Percentiles rank a stretch among this genome's conserved stretches.
Evolutionary conservation across 768 basidiomycete genomes (phyloP).

Genomic region (Rhodocollybia butyracea): DNA sequence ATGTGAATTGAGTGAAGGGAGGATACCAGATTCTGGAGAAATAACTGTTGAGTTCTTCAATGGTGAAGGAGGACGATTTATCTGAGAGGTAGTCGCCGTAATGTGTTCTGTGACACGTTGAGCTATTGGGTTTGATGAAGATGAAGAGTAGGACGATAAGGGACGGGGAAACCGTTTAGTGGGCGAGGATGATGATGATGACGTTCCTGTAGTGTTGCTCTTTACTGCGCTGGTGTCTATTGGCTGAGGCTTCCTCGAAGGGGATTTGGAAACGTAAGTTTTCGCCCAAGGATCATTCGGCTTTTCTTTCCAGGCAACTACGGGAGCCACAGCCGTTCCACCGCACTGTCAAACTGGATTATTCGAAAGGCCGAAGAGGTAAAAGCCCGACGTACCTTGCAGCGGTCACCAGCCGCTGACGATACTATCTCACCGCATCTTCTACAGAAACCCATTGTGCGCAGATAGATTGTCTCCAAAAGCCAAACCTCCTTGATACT

Average conservation of each 20-base stretch:
- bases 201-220: conserved; percentile 14
- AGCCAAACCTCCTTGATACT: too few relatives aligned
- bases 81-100: conserved; percentile 42
- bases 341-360: conserved; percentile 45
- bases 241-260: conserved; percentile 26
- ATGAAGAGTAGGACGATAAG: conserved; percentile 26
- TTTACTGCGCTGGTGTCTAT: conserved; percentile 11
- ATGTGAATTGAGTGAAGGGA: conserved; percentile 50
- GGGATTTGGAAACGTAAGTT: conserved; percentile 66
- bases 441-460: conserved; percentile 79
- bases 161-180: conserved; percentile 52
- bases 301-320: conserved; percentile 65
- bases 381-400: conserved; percentile 39
- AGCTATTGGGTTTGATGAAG: conserved; percentile 34
- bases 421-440: conserved; percentile 83
- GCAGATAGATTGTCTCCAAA: too few relatives aligned
- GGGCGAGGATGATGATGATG: conserved; percentile 22
- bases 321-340: conserved; percentile 75
- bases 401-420: conserved; percentile 58
- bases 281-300: conserved; percentile 73
- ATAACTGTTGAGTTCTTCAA: conserved; percentile 51
- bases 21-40: conserved; percentile 55
- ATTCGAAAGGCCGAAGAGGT: not conserved
- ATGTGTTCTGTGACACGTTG: conserved; percentile 58
- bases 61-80: conserved; percentile 50